phyloP scores from a whole-genome alignment of 2,329 filamentous ascomycete species.

The Ophiostoma sp. region DNA sequence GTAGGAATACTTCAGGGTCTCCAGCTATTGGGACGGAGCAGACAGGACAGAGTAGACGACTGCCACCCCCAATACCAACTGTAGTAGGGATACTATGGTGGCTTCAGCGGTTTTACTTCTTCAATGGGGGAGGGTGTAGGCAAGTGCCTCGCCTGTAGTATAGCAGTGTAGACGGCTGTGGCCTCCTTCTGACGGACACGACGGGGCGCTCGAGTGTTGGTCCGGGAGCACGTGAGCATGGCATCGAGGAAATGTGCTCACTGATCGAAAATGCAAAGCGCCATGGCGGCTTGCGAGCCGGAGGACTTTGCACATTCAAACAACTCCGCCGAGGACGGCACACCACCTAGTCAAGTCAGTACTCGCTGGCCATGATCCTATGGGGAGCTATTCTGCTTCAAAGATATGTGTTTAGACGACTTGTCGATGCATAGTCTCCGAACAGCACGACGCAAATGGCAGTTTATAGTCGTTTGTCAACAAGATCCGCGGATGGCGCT shows the following conservation, averaged over 20 bases:
- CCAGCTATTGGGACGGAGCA: too few species aligned
- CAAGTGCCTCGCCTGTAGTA: neutral
- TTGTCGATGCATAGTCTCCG: slow-evolving; percentile 10
- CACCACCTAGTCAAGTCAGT: too few species aligned
- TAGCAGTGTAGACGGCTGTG: neutral
- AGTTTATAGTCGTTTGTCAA: neutral
- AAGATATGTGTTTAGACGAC: neutral
- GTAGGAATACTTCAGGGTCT: too few species aligned
- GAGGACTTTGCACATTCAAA: neutral
- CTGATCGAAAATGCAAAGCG: neutral
- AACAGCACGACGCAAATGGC: neutral
- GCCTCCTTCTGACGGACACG: neutral
- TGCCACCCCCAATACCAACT: neutral
- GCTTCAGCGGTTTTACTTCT: neutral
- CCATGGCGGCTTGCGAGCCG: neutral
- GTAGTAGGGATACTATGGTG: neutral
- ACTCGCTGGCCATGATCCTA: too few species aligned
- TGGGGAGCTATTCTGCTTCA: neutral
- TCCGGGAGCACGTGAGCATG: neutral
- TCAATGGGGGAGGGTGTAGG: neutral
- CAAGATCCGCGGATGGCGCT: too few species aligned
- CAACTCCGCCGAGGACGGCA: neutral
- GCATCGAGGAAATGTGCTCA: neutral
- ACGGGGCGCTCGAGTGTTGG: neutral
- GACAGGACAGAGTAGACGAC: neutral